Base-by-base conservation (phyloP, 2,329 filamentous ascomycete species). In the Fusarium sp. region DNA sequence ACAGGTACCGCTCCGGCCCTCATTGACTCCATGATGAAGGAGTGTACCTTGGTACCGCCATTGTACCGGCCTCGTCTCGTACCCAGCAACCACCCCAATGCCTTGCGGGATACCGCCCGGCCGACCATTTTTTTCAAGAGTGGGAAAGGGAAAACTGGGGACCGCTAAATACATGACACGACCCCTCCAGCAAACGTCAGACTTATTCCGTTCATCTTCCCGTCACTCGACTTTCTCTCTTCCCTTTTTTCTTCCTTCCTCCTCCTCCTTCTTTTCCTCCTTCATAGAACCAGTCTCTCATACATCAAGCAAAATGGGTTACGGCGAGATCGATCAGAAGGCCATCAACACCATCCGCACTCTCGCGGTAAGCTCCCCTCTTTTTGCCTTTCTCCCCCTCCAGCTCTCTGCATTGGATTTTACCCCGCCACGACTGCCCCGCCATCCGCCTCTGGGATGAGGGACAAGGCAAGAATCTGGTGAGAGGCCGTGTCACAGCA, bases 321-420 rank as follows among this genome's bases (percentile, higher is more conserved):
- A 93, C 89, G 88, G 89, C 82, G 93, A 98, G 79, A 83, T 91
- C 80, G 96, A 99, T 84, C 87, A 92, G 88, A 90, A 94, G 85
- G 93, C 94, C 81, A 94, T 99, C 87, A 98, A 98, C 92, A 97
- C 95, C 84, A 98, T 99, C 88, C 94, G 96, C 83, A 85, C 94
- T 81, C 90, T 99, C 78, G 95, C 96, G 82, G 96, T 98, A 92
- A 84, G 94, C 71, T 70, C 74, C 68, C 75, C 61, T 60, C 65
- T 62, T 51, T 60, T 70, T 71, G 71, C 67, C 70, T 34, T 34
- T 34, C 31, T 77, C 75, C 76, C 78, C 77, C 75, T 74, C 77
- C 73, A 73, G 63, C 70, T 73, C 76, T 77, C 76, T 76, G 77
- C 76, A 69, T 60, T 73, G 70, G 73, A 66, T 76, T 66, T 70